Percentiles rank a stretch among this genome's conserved stretches.
These are phyloP conservation scores for Lablab purpureus DNA, from an alignment of 306 rosid genomes.

Conservation along the genomic window DNA sequence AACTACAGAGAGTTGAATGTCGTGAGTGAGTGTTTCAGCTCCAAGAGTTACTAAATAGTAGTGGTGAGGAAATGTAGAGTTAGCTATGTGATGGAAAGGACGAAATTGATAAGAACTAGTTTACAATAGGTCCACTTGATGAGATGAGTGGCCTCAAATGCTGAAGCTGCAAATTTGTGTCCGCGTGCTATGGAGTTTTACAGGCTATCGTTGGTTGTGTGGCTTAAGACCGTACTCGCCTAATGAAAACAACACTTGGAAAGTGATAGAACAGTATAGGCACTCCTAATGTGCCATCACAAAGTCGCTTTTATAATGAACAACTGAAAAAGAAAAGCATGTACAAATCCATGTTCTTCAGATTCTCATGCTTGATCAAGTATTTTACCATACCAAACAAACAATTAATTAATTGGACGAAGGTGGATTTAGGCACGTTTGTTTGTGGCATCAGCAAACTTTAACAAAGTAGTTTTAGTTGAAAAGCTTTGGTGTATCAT, in stretches of 20 bases:
- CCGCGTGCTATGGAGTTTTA: constrained; percentile 39
- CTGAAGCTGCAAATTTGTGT: constrained; percentile 27
- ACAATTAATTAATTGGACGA: neutral
- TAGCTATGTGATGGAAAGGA: constrained; percentile 35
- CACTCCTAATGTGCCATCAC: constrained; percentile 35
- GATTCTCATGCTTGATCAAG: constrained; percentile 17
- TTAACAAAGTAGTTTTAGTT: constrained; percentile 2
- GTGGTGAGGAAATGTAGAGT: constrained; percentile 30
- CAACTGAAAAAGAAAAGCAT: neutral
- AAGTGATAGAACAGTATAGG: constrained; percentile 38
- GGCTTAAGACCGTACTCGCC: constrained; percentile 39
- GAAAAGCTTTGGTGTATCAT: neutral
- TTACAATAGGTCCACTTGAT: constrained; percentile 50
- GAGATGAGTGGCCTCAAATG: constrained; percentile 45
- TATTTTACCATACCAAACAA: neutral
- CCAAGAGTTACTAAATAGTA: neutral
- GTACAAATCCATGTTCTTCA: constrained; percentile 4
- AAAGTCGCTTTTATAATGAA: constrained; percentile 42
- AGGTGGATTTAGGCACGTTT: constrained; percentile 13
- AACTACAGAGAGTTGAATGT: neutral
- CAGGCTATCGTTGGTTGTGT: constrained; percentile 40
- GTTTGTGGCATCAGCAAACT: constrained; percentile 25
- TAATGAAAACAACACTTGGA: constrained; percentile 40
- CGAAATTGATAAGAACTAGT: constrained; percentile 35
- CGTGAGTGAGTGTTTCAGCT: constrained; percentile 31